A percentile compares a stretch with the other conserved stretches of the same genome.
These are phyloP conservation scores for Posidonia oceanica DNA, from an alignment of 116 monocot genomes.

Conservation along the genomic window DNA sequence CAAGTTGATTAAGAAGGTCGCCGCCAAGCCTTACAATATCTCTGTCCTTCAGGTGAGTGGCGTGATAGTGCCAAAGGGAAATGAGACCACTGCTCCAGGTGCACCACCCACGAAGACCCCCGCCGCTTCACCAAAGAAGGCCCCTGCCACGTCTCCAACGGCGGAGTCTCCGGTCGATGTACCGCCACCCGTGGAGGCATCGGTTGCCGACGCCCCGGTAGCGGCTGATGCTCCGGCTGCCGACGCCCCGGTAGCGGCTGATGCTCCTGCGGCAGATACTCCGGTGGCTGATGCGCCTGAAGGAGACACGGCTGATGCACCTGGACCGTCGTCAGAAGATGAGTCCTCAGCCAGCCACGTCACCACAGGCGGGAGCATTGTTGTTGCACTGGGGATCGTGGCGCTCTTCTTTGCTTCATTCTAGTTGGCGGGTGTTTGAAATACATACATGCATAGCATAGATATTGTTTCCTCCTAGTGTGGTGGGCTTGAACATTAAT, in stretches of 20 bases:
- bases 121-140: not conserved
- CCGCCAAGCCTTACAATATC: conserved; percentile 46
- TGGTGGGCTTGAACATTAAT: not conserved
- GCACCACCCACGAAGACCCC: not conserved
- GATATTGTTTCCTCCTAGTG: not conserved
- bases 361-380: not conserved
- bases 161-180: not conserved
- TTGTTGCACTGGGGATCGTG: conserved; percentile 3
- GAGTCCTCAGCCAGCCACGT: not conserved
- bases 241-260: conserved; percentile 1
- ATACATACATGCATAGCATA: not conserved
- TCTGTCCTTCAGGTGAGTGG: conserved; percentile 58
- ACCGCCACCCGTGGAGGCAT: not conserved
- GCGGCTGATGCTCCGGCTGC: conserved; percentile 3
- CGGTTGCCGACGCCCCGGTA: not conserved
- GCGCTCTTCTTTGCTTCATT: conserved; percentile 3
- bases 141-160: not conserved
- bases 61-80: conserved; percentile 38
- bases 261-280: conserved; percentile 7
- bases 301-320: not conserved
- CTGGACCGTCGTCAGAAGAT: not conserved
- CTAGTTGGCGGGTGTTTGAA: not conserved
- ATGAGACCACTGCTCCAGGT: not conserved
- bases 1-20: conserved; percentile 17
- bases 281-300: not conserved